Evolutionary conservation across 371 early-diverging fungal species (phyloP), one percentile per base, ranked within the genome.

Genomic region (Apophysomyces ossiformis): DNA sequence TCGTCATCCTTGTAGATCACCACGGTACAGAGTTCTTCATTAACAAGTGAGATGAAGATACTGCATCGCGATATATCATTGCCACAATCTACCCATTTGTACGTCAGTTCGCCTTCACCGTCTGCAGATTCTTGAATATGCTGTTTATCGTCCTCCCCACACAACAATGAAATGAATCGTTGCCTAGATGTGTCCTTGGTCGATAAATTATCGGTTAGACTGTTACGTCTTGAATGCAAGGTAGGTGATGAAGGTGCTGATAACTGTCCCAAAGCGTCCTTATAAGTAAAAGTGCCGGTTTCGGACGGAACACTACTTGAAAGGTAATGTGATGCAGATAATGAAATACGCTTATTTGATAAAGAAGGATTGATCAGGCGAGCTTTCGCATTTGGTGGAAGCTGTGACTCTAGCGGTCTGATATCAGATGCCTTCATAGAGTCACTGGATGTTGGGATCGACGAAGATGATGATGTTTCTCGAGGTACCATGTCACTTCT

Each of bases 271-370:
- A 21, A 41, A 37, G 57, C 7, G n/a, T 63, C 54, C 13, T 26
- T 38, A 37, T 12, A 41, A 38, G 18, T 63, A 37, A 58, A 61
- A 0, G 26, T 45, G 15, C 58, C 70, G 6, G 70, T 46, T 18
- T 77, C 72, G 7, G 76, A 65, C 11, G 79, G 79, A 2, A 76
- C 66, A 39, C 79, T 79, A 16, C 76, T 76, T 0, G 79, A 76
- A 21, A 76, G 60, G 18, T 65, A 61, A 18, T 58, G 45, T 16
- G 45, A 32, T 37, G 35, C 54, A 41, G 46, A 16, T 5, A 46
- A 8, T 5, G 61, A 41, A 43, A 45, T 21, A 12, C n/a, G 44
- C 13, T 8, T 8, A 41, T 41, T 41, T 41, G 41, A 41, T 41
- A 13, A 8, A 26, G 45, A 41, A 26, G 43, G 61, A 12, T 32